phyloP scores from a whole-genome alignment of 75 land plant genomes.

The Cryptomeria japonica region DNA sequence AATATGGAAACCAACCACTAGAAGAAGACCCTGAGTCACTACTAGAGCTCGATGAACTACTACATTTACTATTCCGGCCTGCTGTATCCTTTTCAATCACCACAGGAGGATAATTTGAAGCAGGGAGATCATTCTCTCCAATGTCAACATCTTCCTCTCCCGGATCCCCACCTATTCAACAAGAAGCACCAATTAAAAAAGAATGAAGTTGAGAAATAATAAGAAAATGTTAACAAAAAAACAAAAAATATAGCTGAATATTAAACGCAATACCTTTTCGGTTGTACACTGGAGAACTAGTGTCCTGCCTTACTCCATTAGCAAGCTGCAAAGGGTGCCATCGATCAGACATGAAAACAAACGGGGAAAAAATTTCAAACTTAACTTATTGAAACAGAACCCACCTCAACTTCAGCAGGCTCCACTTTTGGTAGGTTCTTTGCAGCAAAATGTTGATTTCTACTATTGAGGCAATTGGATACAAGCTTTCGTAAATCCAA shows the following conservation, averaged over 20 bases:
- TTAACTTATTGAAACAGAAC: background rate
- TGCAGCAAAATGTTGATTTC: conserved; percentile 23
- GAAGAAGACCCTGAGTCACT: conserved; percentile 67
- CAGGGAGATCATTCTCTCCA: conserved; percentile 77
- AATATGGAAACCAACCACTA: conserved; percentile 44
- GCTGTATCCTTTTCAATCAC: conserved; percentile 68
- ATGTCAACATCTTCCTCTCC: conserved; percentile 93
- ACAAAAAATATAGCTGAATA: background rate
- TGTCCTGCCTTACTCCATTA: conserved; percentile 45
- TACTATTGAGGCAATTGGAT: conserved; percentile 53
- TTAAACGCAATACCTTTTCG: conserved; percentile 38
- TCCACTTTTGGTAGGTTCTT: conserved; percentile 15
- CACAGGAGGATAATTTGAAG: conserved; percentile 66
- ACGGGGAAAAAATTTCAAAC: background rate
- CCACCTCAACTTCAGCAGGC: conserved; percentile 52
- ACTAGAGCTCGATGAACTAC: conserved; percentile 58
- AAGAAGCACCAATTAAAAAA: background rate
- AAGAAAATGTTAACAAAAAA: background rate
- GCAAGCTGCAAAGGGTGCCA: conserved; percentile 33
- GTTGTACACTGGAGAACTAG: conserved; percentile 42
- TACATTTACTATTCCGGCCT: conserved; percentile 36
- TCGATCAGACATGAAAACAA: background rate
- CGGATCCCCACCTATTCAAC: conserved; percentile 39
- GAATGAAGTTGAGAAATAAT: background rate
- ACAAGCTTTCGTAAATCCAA: conserved; percentile 66